Base-by-base conservation (phyloP, 2,329 filamentous ascomycete species). In the Ceratocystis destructans region DNA sequence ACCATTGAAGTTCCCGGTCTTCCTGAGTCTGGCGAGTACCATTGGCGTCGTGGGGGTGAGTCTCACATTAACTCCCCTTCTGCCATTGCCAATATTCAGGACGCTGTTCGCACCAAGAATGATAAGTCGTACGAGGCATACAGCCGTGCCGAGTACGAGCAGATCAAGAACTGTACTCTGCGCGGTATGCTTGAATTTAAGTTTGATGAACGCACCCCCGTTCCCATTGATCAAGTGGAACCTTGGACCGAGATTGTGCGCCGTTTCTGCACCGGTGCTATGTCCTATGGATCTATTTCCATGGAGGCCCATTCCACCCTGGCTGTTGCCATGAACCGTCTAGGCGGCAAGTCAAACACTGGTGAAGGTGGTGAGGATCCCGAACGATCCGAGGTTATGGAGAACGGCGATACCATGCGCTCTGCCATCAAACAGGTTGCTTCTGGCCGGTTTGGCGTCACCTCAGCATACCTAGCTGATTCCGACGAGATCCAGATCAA, bases 71-170 rank as follows among this genome's bases (percentile, higher is more conserved):
- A 97, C 77, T 92, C 96, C 72, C 93, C 93, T 5, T 87, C 88
- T 62, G 92, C 90, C 70, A 96, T 97, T 78, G 93, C 93, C 73
- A 96, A 96, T 77, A 90, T 97, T 69, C 93, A 96, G 76, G 93
- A 97, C 76, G 93, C 93, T 12, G 93, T 96, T 17, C 88, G 93
- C 68, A 93, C 88, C 69, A 96, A 96, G 85, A 96, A 97, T 73
- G 92, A 96, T 80, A 96, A 96, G 79, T 96, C 93, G 0, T 97
- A 96, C 76, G 92, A 96, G 77, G 92, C 93, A 0, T 97, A 97
- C 78, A 96, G 93, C 0, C 84, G 87, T 69, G 88, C 90, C 1
- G 91, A 94, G 75, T 96, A 96, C 73, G 92, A 96, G 79, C 89
- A 94, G 73, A 96, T 96, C 80, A 96, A 96, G 81, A 85, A 90